Conservation (phyloP, 805 yeast genomes). For the Wickerhamiella australiensis region DNA sequence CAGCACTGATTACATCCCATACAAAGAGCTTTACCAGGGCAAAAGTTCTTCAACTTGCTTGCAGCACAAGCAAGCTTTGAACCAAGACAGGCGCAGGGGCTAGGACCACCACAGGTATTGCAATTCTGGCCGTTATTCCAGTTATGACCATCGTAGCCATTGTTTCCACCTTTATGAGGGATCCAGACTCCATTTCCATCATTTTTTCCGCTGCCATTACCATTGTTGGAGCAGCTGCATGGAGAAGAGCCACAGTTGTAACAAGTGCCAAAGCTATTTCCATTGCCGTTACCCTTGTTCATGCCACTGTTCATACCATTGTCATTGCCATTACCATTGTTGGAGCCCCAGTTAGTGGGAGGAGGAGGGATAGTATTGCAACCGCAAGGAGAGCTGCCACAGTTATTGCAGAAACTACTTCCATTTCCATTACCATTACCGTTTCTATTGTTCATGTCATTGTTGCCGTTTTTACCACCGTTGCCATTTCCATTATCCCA, state of each 20-base stretch:
- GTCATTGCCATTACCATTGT: neutral
- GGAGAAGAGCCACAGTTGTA: neutral
- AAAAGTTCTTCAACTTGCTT: neutral
- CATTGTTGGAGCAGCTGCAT: neutral
- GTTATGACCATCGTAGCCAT: neutral
- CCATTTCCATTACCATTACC: neutral
- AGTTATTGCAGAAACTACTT: neutral
- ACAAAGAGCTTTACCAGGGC: slow-evolving; percentile 9
- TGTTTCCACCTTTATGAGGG: too few species aligned
- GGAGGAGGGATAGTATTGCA: slow-evolving; percentile 7
- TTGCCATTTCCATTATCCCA: neutral
- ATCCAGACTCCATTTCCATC: too few species aligned
- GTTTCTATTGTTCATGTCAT: neutral
- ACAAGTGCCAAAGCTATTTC: neutral
- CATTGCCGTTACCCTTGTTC: too few species aligned
- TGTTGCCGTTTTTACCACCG: too few species aligned
- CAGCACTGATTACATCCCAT: slow-evolving; percentile 9
- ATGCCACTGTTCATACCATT: too few species aligned
- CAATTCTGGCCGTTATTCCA: neutral
- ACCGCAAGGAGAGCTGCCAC: neutral
- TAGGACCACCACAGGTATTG: neutral
- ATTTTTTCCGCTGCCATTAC: neutral
- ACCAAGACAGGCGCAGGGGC: slow-evolving; percentile 4
- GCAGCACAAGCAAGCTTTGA: neutral
- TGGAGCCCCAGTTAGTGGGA: neutral